Percentiles rank a stretch among this genome's conserved stretches.
Conservation (phyloP, 2,329 filamentous ascomycete species). For the Fusarium sp. region DNA sequence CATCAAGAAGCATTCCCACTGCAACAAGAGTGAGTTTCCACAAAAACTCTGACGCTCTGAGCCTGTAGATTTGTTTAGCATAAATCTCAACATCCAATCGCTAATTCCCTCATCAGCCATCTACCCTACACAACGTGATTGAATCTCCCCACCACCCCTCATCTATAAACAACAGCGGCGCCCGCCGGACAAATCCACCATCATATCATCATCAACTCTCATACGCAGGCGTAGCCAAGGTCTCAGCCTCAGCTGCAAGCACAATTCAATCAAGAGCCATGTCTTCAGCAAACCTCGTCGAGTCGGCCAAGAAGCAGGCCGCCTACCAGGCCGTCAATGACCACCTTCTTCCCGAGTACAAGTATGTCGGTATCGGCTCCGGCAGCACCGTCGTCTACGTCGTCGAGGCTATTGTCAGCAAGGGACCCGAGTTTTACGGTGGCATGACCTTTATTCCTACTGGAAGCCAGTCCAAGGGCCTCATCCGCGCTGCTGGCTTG, state of each 20-base stretch:
- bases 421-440: slow-evolving; percentile 64
- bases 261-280: slow-evolving; percentile 46
- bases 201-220: slow-evolving; percentile 14
- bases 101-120: slow-evolving; percentile 5
- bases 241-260: slow-evolving; percentile 22
- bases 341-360: slow-evolving; percentile 73
- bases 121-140: slow-evolving; percentile 31
- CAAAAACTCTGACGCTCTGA: neutral
- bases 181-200: neutral
- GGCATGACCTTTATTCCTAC: slow-evolving; percentile 91
- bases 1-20: neutral
- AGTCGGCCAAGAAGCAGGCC: slow-evolving; percentile 80
- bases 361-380: slow-evolving; percentile 82
- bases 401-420: slow-evolving; percentile 80
- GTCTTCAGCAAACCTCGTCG: slow-evolving; percentile 63
- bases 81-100: neutral
- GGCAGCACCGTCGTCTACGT: slow-evolving; percentile 87
- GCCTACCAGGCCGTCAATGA: slow-evolving; percentile 80
- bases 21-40: neutral
- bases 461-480: slow-evolving; percentile 88
- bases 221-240: slow-evolving; percentile 24
- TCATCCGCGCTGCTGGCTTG: slow-evolving; percentile 84
- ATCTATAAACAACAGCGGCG: neutral
- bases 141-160: slow-evolving; percentile 32
- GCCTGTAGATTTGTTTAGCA: neutral